Percentiles rank a stretch among this genome's conserved stretches.
Conservation (phyloP, 306 rosid genomes). For the Trichosanthes cucumerina region DNA sequence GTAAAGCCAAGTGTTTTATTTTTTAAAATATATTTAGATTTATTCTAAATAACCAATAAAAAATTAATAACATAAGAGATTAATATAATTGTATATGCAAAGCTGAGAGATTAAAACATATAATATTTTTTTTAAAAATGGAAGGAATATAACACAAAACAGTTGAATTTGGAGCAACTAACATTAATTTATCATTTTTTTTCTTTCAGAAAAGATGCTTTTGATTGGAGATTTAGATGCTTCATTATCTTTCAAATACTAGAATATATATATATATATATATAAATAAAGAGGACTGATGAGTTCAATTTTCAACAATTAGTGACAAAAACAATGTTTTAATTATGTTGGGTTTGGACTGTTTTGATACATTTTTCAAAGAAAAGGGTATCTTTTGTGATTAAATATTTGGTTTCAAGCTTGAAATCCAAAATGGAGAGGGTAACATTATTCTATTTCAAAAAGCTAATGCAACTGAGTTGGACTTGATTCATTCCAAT, state of each 20-base stretch:
- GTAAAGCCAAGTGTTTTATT: no score
- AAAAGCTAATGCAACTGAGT: not conserved
- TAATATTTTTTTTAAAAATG: not conserved
- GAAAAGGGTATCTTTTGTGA: not conserved
- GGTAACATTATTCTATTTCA: not conserved
- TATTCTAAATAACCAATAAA: not conserved
- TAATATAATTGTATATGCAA: not conserved
- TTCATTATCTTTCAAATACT: not conserved
- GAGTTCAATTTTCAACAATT: conserved; percentile 1
- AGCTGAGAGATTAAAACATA: not conserved
- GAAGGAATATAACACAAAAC: not conserved
- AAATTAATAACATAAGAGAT: not conserved
- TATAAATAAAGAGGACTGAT: not conserved
- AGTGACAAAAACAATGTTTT: not conserved
- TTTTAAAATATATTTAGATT: no score
- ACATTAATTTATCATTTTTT: not conserved
- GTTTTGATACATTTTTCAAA: not conserved
- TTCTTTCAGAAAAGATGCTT: not conserved
- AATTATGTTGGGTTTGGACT: not conserved
- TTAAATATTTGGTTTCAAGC: not conserved
- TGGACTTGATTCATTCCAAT: not conserved
- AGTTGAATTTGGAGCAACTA: not conserved
- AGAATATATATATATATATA: not conserved
- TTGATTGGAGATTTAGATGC: not conserved
- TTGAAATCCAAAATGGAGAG: not conserved